Evolutionary conservation across 1,284 basidiomycete genomes (phyloP).

Genomic region (Farysia itapuensis): DNA sequence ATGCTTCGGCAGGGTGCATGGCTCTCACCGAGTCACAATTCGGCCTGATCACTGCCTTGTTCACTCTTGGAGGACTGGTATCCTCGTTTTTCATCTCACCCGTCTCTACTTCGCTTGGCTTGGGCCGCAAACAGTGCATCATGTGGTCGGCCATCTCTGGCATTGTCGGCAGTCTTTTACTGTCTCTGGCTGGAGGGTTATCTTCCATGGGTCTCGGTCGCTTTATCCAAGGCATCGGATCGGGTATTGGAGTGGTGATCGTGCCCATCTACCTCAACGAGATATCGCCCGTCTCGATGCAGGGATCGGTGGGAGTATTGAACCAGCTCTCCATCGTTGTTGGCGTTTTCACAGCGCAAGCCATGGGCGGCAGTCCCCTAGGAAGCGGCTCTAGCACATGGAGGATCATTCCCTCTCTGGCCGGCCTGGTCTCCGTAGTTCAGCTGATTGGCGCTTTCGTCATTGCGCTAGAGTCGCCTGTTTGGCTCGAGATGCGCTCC

Average conservation of each 20-base stretch:
- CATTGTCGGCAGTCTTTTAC: constrained; percentile 11
- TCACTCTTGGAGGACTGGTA: constrained; percentile 82
- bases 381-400: constrained; percentile 39
- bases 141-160: constrained; percentile 16
- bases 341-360: constrained; percentile 60
- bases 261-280: constrained; percentile 81
- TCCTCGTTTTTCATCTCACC: constrained; percentile 62
- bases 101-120: constrained; percentile 14
- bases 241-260: constrained; percentile 82
- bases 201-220: constrained; percentile 22
- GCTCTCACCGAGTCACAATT: constrained; percentile 62
- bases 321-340: constrained; percentile 65
- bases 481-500: constrained; percentile 26
- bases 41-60: constrained; percentile 77
- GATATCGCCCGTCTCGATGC: constrained; percentile 73
- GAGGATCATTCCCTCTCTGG: constrained; percentile 59
- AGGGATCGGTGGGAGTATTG: constrained; percentile 75
- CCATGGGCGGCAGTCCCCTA: constrained; percentile 58
- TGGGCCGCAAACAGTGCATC: constrained; percentile 22
- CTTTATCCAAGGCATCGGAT: constrained; percentile 74
- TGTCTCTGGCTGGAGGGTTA: constrained; percentile 7
- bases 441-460: constrained; percentile 57
- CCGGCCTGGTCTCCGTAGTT: constrained; percentile 46
- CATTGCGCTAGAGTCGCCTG: constrained; percentile 43
- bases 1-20: constrained; percentile 27